These are phyloP conservation scores for Diaporthe citriasiana DNA, from an alignment of 2,329 filamentous ascomycete species.

Conservation along the genomic window DNA sequence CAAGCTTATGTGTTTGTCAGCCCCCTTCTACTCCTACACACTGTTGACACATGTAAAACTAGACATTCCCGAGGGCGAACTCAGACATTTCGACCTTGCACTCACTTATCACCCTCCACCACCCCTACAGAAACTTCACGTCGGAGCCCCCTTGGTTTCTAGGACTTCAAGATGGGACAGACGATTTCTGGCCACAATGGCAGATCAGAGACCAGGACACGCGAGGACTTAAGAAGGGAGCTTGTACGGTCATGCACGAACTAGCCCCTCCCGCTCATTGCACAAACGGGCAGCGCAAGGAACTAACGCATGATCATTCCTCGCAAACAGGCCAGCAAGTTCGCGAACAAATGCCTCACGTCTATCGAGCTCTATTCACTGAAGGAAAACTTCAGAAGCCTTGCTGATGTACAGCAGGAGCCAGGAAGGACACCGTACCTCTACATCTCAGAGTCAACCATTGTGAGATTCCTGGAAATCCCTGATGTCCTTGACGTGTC, in stretches of 20 bases:
- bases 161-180: slow-evolving; percentile 36
- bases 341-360: slow-evolving; percentile 79
- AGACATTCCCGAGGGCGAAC: too few relatives aligned
- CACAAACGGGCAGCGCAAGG: slow-evolving; percentile 30
- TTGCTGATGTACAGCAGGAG: slow-evolving; percentile 74
- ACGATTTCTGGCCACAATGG: slow-evolving; percentile 28
- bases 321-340: slow-evolving; percentile 67
- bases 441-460: slow-evolving; percentile 79
- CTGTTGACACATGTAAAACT: too few relatives aligned
- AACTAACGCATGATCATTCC: slow-evolving; percentile 38
- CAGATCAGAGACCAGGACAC: slow-evolving; percentile 54
- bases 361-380: slow-evolving; percentile 80
- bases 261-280: background rate
- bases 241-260: slow-evolving; percentile 57
- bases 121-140: background rate
- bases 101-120: too few relatives aligned
- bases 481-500: slow-evolving; percentile 78
- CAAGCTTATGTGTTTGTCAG: too few relatives aligned
- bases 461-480: slow-evolving; percentile 80
- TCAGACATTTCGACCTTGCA: too few relatives aligned
- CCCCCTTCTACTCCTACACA: too few relatives aligned
- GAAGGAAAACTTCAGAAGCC: slow-evolving; percentile 78
- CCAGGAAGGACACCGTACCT: slow-evolving; percentile 54
- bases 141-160: background rate
- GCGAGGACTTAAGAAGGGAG: slow-evolving; percentile 65